phyloP scores from a whole-genome alignment of 2,329 filamentous ascomycete genomes.

The Penicillium brevicompactum region DNA sequence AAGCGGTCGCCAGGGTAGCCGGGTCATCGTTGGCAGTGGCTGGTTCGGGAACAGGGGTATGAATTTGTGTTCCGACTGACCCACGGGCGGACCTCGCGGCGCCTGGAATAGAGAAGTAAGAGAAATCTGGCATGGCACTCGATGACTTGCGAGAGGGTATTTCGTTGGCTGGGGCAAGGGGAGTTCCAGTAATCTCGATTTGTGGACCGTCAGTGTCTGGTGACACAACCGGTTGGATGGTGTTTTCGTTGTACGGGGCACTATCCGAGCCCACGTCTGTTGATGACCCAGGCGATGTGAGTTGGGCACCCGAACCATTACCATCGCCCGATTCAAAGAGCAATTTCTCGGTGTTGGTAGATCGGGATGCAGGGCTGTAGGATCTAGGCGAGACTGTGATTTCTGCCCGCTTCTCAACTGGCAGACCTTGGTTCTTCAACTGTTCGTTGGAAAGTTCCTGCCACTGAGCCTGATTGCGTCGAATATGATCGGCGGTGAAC shows the following conservation, averaged over 20 bases:
- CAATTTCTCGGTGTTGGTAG: slow-evolving; percentile 13
- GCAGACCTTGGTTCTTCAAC: slow-evolving; percentile 28
- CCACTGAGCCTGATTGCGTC: slow-evolving; percentile 75
- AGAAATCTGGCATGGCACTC: slow-evolving; percentile 31
- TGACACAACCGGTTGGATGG: slow-evolving; percentile 36
- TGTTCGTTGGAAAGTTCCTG: slow-evolving; percentile 38
- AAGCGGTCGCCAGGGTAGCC: slow-evolving; percentile 30
- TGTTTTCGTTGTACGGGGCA: slow-evolving; percentile 34
- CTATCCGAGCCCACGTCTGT: slow-evolving; percentile 12
- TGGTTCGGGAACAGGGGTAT: slow-evolving; percentile 18
- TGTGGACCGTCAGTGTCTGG: slow-evolving; percentile 38
- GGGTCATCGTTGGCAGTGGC: slow-evolving; percentile 26
- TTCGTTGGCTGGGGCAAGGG: slow-evolving; percentile 17
- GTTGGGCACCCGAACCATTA: slow-evolving; percentile 14
- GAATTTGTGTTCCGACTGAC: slow-evolving; percentile 15
- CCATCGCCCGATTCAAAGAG: slow-evolving; percentile 5
- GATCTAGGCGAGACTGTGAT: slow-evolving; percentile 37
- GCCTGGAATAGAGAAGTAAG: slow-evolving; percentile 27
- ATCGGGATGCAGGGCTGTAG: slow-evolving; percentile 30
- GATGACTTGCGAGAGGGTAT: slow-evolving; percentile 35
- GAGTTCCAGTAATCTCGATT: slow-evolving; percentile 37
- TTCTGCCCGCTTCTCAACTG: slow-evolving; percentile 22
- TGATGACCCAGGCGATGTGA: slow-evolving; percentile 16
- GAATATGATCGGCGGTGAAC: slow-evolving; percentile 81
- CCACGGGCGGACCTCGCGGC: slow-evolving; percentile 16